phyloP scores from a whole-genome alignment of 371 early-diverging fungal genomes.

The Dichotomocladium elegans region DNA sequence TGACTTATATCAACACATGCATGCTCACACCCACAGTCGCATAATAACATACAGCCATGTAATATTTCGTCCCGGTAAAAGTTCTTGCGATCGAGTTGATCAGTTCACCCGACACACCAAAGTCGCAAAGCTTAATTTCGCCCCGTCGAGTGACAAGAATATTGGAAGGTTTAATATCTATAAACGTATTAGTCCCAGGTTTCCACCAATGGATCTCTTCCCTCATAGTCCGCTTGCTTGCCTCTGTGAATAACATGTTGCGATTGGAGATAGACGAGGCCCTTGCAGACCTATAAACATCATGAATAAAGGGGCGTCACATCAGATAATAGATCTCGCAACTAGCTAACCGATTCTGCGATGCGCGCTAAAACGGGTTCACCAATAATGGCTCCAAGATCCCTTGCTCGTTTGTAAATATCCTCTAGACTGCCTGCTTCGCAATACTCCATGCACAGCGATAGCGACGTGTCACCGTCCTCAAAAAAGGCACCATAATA shows the following conservation, averaged over 20 bases:
- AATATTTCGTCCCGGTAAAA: conserved; percentile 93
- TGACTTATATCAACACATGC: too few species aligned
- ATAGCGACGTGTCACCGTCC: conserved; percentile 81
- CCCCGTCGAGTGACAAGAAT: conserved; percentile 84
- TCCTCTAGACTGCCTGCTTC: conserved; percentile 81
- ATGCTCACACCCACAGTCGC: too few species aligned
- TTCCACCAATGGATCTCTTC: too few species aligned
- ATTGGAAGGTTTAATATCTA: conserved; percentile 91
- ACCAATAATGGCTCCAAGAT: conserved; percentile 64
- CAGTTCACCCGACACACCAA: conserved; percentile 91
- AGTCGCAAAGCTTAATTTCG: conserved; percentile 93
- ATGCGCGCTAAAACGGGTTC: conserved; percentile 79
- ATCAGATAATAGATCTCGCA: not conserved
- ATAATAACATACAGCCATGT: conserved; percentile 83
- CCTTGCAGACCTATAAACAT: conserved; percentile 60
- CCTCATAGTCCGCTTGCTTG: too few species aligned
- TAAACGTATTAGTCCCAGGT: too few species aligned
- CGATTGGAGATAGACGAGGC: conserved; percentile 74
- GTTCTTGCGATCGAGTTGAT: conserved; percentile 91
- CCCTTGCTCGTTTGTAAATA: conserved; percentile 69
- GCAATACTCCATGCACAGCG: conserved; percentile 94
- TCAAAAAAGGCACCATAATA: conserved; percentile 93
- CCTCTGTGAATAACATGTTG: conserved; percentile 85
- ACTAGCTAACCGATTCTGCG: conserved; percentile 75
- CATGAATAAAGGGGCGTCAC: not conserved